These are phyloP conservation scores for Fragaria nilgerrensis DNA, from an alignment of 306 rosid species.

Conservation along the genomic window DNA sequence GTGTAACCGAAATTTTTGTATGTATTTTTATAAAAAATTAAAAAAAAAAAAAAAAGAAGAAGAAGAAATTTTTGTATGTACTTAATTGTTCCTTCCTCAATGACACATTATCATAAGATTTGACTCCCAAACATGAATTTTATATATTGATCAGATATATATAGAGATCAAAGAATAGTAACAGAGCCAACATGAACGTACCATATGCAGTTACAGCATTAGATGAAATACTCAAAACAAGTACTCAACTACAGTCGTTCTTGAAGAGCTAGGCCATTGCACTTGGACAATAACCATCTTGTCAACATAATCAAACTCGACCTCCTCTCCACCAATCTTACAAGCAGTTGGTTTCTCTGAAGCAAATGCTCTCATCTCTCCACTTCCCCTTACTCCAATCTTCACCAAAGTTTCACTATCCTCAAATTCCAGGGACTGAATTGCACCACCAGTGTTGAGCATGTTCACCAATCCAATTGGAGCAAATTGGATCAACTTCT, in stretches of 20 bases:
- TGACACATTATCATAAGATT: neutral
- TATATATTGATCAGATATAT: too few relatives aligned
- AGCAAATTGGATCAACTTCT: conserved; percentile 44
- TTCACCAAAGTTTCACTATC: conserved; percentile 31
- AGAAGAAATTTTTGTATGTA: neutral
- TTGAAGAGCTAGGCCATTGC: conserved; percentile 45
- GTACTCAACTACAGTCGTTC: conserved; percentile 42
- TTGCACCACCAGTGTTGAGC: conserved; percentile 68
- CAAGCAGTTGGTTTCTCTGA: conserved; percentile 51
- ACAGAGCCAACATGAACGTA: too few relatives aligned
- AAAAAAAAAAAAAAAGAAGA: too few relatives aligned
- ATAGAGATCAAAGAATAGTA: too few relatives aligned
- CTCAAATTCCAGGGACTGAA: conserved; percentile 43
- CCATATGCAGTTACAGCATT: neutral
- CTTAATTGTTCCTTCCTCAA: neutral
- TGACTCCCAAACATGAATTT: neutral
- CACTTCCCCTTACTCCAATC: conserved; percentile 49
- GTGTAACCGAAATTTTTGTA: neutral
- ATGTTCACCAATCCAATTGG: conserved; percentile 68
- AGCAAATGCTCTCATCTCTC: conserved; percentile 56
- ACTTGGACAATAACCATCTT: conserved; percentile 45
- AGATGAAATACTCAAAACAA: conserved; percentile 37
- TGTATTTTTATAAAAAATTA: neutral
- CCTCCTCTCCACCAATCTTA: conserved; percentile 44
- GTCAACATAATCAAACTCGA: conserved; percentile 47